Conservation (phyloP, 2,329 filamentous ascomycete genomes). For the Periconia sp. region DNA sequence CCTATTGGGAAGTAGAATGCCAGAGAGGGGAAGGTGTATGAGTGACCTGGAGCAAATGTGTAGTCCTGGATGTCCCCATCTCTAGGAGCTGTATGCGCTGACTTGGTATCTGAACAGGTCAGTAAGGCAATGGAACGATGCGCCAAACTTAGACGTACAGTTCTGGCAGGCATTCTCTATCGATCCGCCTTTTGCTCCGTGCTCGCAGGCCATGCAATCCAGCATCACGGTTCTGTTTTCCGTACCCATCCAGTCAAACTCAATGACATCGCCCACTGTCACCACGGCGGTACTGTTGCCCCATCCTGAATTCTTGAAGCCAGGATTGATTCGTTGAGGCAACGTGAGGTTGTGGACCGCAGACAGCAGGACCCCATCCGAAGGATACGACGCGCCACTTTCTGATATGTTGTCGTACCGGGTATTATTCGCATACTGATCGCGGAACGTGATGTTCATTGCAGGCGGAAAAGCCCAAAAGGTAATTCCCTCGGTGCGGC, state of each 20-base stretch:
- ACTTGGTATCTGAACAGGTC: no score
- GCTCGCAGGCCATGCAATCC: slow-evolving; percentile 9
- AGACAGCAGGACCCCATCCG: slow-evolving; percentile 2
- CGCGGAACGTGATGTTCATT: neutral
- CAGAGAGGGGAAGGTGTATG: slow-evolving; percentile 1
- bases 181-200: neutral
- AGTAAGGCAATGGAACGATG: no score
- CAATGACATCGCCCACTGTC: slow-evolving; percentile 6
- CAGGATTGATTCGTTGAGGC: slow-evolving; percentile 1
- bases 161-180: slow-evolving; percentile 11
- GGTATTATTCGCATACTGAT: neutral
- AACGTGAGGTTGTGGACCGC: slow-evolving; percentile 7
- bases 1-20: slow-evolving; percentile 1
- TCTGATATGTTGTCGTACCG: neutral
- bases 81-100: no score
- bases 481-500: no score
- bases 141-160: slow-evolving; percentile 2
- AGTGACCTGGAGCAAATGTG: neutral
- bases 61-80: no score
- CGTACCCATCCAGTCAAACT: neutral
- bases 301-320: neutral
- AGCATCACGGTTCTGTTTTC: slow-evolving; percentile 1
- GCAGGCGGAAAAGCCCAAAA: slow-evolving; percentile 1
- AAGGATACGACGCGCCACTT: neutral
- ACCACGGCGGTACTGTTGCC: slow-evolving; percentile 2